Percentiles rank a stretch among this genome's conserved stretches.
Conservation (phyloP, 1,284 basidiomycete genomes). For the Ceratobasidium sp. region DNA sequence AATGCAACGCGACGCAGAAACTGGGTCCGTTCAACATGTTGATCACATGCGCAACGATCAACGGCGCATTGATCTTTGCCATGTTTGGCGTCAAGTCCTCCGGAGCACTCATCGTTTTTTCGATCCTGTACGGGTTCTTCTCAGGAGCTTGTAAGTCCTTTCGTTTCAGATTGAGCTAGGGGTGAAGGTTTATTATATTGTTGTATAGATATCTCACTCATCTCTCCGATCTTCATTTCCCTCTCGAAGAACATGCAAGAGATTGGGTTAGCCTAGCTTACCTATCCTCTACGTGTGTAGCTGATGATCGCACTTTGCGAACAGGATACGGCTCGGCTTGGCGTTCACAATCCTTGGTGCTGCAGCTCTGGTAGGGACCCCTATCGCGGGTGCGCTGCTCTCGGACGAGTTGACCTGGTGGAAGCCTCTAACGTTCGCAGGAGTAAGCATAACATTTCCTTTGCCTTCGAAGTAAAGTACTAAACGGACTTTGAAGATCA, state of each 20-base stretch:
- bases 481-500: conserved; percentile 1
- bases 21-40: conserved; percentile 44
- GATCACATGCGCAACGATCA: conserved; percentile 29
- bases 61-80: conserved; percentile 44
- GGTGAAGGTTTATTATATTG: not conserved
- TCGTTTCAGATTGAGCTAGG: not conserved
- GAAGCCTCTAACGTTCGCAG: conserved; percentile 26
- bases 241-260: conserved; percentile 24
- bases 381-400: conserved; percentile 36
- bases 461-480: not conserved
- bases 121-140: conserved; percentile 39
- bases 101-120: conserved; percentile 22
- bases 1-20: not conserved
- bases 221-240: conserved; percentile 29
- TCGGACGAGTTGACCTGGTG: conserved; percentile 36
- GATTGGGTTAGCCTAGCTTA: conserved; percentile 22
- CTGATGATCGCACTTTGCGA: not conserved
- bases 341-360: conserved; percentile 35
- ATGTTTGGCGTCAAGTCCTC: conserved; percentile 45
- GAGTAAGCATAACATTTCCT: conserved; percentile 6
- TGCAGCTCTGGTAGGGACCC: conserved; percentile 27
- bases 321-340: conserved; percentile 33
- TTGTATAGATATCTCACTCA: conserved; percentile 21
- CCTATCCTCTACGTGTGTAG: too few relatives aligned
- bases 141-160: conserved; percentile 38